These are phyloP conservation scores for Aureococcus anophagefferens DNA, from an alignment of 108 stramenopile species.

Conservation along the genomic window DNA sequence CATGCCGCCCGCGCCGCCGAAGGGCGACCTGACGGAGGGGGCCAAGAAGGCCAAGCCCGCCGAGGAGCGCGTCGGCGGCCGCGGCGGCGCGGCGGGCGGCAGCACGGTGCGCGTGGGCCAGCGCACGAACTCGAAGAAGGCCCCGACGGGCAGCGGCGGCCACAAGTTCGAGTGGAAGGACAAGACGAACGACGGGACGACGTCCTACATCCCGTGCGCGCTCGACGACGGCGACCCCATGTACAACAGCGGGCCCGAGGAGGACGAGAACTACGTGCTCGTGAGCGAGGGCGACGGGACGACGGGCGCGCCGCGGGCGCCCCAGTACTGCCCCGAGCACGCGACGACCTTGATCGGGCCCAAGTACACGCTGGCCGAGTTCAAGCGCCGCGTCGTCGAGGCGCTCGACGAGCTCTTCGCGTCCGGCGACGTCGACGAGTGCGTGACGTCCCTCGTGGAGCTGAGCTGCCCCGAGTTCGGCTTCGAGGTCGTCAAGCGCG, in stretches of 20 bases:
- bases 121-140: too few relatives aligned
- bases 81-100: too few relatives aligned
- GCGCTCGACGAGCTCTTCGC: conserved; percentile 7
- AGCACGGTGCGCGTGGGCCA: too few relatives aligned
- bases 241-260: background rate
- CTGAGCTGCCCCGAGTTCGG: conserved; percentile 18
- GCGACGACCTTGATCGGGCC: background rate
- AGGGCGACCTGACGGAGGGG: too few relatives aligned
- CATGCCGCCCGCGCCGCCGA: too few relatives aligned
- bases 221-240: background rate
- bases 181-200: background rate
- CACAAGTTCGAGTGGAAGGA: background rate
- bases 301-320: background rate
- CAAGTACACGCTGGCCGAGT: background rate
- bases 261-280: background rate
- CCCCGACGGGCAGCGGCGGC: background rate
- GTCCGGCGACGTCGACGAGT: conserved; percentile 7
- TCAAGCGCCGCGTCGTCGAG: background rate
- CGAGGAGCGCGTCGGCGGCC: too few relatives aligned
- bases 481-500: conserved; percentile 34
- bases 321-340: background rate
- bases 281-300: background rate
- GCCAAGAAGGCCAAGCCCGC: too few relatives aligned
- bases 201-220: background rate
- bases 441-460: conserved; percentile 6